These are phyloP conservation scores for Apophysomyces ossiformis DNA, from an alignment of 371 early-diverging fungal species.

Conservation along the genomic window DNA sequence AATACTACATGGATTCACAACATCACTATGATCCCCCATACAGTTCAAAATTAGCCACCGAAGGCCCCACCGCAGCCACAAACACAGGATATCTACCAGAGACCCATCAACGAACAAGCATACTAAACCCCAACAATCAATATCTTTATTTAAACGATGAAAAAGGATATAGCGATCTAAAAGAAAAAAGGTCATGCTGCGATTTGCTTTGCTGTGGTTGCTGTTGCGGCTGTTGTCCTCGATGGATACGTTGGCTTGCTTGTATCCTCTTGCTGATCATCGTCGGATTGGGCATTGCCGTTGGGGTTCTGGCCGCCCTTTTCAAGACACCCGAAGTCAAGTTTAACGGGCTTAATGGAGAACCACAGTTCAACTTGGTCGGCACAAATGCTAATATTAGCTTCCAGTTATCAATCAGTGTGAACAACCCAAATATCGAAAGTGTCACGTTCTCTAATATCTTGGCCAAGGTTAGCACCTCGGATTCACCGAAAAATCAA, in stretches of 20 bases:
- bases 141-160: background rate
- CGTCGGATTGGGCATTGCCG: conserved; percentile 39
- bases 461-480: conserved; percentile 50
- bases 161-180: background rate
- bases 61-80: background rate
- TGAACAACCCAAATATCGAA: conserved; percentile 61
- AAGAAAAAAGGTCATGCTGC: conserved; percentile 35
- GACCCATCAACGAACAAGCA: background rate
- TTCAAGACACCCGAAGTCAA: conserved; percentile 46
- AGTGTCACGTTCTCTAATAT: conserved; percentile 60
- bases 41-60: conserved; percentile 11
- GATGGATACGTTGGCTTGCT: conserved; percentile 43
- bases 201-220: conserved; percentile 55
- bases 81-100: conserved; percentile 8
- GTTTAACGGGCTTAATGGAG: conserved; percentile 38
- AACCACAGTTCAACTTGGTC: conserved; percentile 28
- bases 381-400: conserved; percentile 33
- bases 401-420: conserved; percentile 42
- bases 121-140: background rate
- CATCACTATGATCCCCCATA: conserved; percentile 10
- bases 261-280: conserved; percentile 41
- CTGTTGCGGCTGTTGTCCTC: conserved; percentile 52
- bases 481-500: too few relatives aligned
- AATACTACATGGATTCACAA: conserved; percentile 7
- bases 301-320: conserved; percentile 45